Evolutionary conservation across 2,329 filamentous ascomycete species (phyloP).

Genomic region (Pleochaeta shiraiana): DNA sequence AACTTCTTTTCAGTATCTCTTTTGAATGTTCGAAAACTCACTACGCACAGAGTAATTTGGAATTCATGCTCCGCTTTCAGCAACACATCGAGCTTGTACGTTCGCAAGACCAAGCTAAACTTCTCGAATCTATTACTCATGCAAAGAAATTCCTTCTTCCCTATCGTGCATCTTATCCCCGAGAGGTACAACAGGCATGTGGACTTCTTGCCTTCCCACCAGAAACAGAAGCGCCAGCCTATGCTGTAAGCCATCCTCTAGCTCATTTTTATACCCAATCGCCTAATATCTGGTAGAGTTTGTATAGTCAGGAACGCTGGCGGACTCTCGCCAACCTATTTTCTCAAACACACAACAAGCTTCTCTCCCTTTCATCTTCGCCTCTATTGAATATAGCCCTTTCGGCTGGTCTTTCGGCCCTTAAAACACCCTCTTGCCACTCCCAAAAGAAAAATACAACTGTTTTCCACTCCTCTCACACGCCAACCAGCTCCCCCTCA

Average conservation of each 20-base stretch:
- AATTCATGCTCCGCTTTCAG: conserved; percentile 83
- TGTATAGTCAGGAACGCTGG: conserved; percentile 62
- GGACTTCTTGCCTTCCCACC: conserved; percentile 59
- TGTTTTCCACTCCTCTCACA: conserved; percentile 11
- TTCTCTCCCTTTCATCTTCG: conserved; percentile 61
- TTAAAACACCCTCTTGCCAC: conserved; percentile 92
- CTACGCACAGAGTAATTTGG: conserved; percentile 44
- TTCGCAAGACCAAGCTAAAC: conserved; percentile 36
- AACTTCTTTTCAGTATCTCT: too few species aligned
- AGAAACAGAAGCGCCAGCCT: conserved; percentile 35
- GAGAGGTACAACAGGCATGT: conserved; percentile 49
- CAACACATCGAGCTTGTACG: conserved; percentile 87
- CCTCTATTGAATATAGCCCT: conserved; percentile 82
- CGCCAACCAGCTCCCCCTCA: conserved; percentile 16
- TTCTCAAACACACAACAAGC: conserved; percentile 62
- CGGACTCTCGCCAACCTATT: conserved; percentile 56
- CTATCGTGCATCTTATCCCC: conserved; percentile 44
- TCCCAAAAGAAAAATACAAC: conserved; percentile 21
- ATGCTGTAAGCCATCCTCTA: conserved; percentile 15
- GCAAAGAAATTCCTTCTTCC: conserved; percentile 62
- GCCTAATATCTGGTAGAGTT: conserved; percentile 24
- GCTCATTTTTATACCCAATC: too few species aligned
- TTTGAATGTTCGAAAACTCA: conserved; percentile 6
- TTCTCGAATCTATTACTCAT: conserved; percentile 58
- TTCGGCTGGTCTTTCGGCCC: conserved; percentile 72